Evolutionary conservation across 805 yeast genomes (phyloP).

Genomic region (Nakazawaea ambrosiae): DNA sequence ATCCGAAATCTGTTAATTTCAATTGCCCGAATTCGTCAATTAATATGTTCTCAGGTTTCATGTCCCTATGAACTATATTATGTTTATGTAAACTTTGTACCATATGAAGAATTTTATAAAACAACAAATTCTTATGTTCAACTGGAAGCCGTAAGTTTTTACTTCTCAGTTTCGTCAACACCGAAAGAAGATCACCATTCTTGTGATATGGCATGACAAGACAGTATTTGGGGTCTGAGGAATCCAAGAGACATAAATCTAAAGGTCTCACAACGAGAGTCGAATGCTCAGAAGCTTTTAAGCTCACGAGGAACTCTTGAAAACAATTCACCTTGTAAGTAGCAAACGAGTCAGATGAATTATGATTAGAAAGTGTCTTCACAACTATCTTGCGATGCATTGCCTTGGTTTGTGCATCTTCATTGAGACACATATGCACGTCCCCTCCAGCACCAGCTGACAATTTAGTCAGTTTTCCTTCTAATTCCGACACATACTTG

Average conservation of each 20-base stretch:
- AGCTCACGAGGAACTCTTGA: slow-evolving; percentile 3
- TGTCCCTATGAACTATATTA: slow-evolving; percentile 41
- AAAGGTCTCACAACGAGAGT: slow-evolving; percentile 4
- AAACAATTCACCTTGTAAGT: slow-evolving; percentile 5
- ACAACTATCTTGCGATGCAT: neutral
- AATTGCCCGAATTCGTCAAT: slow-evolving; percentile 37
- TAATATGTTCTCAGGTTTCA: slow-evolving; percentile 48
- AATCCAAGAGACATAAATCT: slow-evolving; percentile 1
- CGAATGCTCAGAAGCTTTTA: slow-evolving; percentile 1
- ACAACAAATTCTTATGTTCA: slow-evolving; percentile 36
- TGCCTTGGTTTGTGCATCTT: slow-evolving; percentile 2
- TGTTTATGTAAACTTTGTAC: slow-evolving; percentile 36
- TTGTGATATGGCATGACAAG: slow-evolving; percentile 35
- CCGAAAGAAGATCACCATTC: slow-evolving; percentile 41
- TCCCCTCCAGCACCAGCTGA: slow-evolving; percentile 10
- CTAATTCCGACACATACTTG: neutral
- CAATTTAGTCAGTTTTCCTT: neutral
- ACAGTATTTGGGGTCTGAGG: slow-evolving; percentile 17
- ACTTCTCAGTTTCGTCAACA: slow-evolving; percentile 24
- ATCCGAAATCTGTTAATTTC: slow-evolving; percentile 46
- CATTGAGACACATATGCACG: slow-evolving; percentile 5
- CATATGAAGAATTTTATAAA: slow-evolving; percentile 45
- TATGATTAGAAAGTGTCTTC: neutral
- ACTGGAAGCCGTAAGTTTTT: slow-evolving; percentile 22
- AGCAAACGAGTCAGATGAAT: neutral